phyloP scores from a whole-genome alignment of 2,329 filamentous ascomycete species.

The Sporothrix curviconia region DNA sequence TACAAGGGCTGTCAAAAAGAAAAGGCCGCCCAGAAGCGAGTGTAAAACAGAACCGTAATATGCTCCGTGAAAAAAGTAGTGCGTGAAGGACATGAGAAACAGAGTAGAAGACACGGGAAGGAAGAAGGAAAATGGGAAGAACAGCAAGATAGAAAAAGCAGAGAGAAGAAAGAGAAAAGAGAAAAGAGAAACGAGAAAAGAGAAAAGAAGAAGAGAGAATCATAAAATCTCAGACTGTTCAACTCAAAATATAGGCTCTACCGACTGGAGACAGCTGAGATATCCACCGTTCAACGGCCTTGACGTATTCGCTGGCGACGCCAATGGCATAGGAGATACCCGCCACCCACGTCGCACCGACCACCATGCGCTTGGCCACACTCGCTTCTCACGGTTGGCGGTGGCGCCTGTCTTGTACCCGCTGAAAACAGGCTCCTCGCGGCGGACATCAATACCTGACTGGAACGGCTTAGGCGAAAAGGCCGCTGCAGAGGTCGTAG shows the following conservation, averaged over 20 bases:
- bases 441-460: conserved; percentile 38
- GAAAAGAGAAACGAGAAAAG: neutral
- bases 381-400: conserved; percentile 16
- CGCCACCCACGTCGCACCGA: conserved; percentile 49
- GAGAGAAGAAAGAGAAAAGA: conserved; percentile 2
- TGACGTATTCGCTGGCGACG: conserved; percentile 52
- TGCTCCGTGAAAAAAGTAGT: neutral
- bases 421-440: conserved; percentile 43
- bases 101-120: neutral
- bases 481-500: neutral
- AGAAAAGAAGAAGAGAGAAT: neutral
- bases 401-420: conserved; percentile 25
- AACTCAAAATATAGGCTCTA: too few species aligned
- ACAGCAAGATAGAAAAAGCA: neutral
- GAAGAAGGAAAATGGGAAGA: neutral
- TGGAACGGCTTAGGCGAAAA: conserved; percentile 25
- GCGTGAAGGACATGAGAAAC: too few species aligned
- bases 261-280: too few species aligned
- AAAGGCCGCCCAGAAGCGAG: neutral
- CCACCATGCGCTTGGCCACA: conserved; percentile 41
- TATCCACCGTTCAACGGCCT: conserved; percentile 12
- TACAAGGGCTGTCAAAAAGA: neutral
- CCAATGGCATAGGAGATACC: conserved; percentile 53
- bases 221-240: conserved; percentile 26
- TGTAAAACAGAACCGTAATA: neutral